phyloP scores from a whole-genome alignment of 805 yeast genomes.

The Yamadazyma takamatsuzukensis region DNA sequence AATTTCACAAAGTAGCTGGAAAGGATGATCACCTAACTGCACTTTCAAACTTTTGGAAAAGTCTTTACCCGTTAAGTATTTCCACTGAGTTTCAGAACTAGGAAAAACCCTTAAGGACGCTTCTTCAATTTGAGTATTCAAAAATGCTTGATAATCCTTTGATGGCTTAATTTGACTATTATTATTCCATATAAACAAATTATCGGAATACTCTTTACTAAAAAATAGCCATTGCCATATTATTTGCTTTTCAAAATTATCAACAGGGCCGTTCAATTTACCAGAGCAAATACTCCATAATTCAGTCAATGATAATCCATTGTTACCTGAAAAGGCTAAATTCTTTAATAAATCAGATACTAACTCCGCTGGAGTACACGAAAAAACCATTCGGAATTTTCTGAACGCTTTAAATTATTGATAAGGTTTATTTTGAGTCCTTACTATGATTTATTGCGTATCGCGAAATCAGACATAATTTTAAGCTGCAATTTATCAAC shows the following conservation, averaged over 20 bases:
- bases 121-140: constrained; percentile 13
- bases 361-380: constrained; percentile 25
- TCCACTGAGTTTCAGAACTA: constrained; percentile 54
- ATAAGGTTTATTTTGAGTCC: too few species aligned
- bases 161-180: constrained; percentile 4
- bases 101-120: constrained; percentile 28
- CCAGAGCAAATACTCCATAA: constrained; percentile 23
- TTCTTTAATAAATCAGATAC: constrained; percentile 20
- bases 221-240: constrained; percentile 40
- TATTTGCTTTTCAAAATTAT: constrained; percentile 33
- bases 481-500: constrained; percentile 1
- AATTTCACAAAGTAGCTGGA: constrained; percentile 57
- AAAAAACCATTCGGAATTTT: constrained; percentile 16
- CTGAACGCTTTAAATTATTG: too few species aligned
- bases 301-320: constrained; percentile 24
- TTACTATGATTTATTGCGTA: too few species aligned
- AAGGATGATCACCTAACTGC: constrained; percentile 48
- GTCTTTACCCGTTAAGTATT: constrained; percentile 49
- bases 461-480: too few species aligned
- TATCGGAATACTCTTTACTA: constrained; percentile 9
- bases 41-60: constrained; percentile 45
- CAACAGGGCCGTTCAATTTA: constrained; percentile 19
- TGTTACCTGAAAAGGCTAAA: constrained; percentile 30
- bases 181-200: constrained; percentile 11
- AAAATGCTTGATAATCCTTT: constrained; percentile 16